Evolutionary conservation across 805 yeast species (phyloP), one percentile per base, ranked within the genome.

Genomic region (Jamesozyma gamospora): DNA sequence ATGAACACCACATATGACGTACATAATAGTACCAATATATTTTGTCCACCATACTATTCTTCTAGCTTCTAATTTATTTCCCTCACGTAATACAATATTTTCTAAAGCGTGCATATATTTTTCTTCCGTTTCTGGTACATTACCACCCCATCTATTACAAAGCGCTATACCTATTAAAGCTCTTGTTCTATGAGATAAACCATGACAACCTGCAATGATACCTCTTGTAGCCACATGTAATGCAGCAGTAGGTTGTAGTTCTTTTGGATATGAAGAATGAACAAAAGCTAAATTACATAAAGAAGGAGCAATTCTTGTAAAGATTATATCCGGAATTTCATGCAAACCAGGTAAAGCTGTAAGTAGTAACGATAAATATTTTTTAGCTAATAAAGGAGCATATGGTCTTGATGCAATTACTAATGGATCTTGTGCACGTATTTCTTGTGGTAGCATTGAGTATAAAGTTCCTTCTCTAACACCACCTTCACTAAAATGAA

Each of bases 91-190:
- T 4, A 75, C 78, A 28, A 73, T 50, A 35, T 64, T 69, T 47
- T 74, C 77, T 28, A 76, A 54, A 7, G 64, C 62, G 10, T 65
- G 56, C 47, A 71, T 71, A 49, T 66, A 71, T 16, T 46, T 56
- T 40, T 67, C 71, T 45, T 76, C 79, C 34, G 64, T 60, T 31
- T 72, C 75, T 13, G 85, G 82, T 12, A 81, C 63, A 45, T 79
- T 86, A 3, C 82, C 85, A 28, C 90, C 90, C 90, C 90, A 82
- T 47, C 92, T 66, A 49, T 80, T 84, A 61, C 86, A 77, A 19
- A 82, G 63, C 2, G 86, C 83, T 25, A 82, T 70, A 0, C 90
- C 90, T 11, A 81, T 70, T 35, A 82, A 60, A 0, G 85, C 86
- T 40, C 88, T 64, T 2, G 76, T 76, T 47, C 78, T 70, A 55